phyloP scores from a whole-genome alignment of 148 eudicot species.

The Cornus suecica region DNA sequence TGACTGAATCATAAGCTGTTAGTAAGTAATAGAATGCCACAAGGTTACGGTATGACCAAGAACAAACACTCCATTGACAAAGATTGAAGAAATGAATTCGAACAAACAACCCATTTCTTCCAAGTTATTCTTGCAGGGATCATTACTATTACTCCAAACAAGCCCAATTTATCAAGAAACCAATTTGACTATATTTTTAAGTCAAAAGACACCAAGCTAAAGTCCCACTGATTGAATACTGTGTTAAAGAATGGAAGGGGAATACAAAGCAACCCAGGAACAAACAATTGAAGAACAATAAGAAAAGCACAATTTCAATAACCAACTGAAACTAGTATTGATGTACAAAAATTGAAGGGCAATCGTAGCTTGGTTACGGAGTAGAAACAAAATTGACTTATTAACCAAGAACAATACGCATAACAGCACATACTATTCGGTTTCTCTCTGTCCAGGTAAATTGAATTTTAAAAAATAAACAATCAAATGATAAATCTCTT shows the following conservation, averaged over 20 bases:
- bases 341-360: conserved; percentile 3
- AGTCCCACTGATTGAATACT: neutral
- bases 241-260: conserved; percentile 8
- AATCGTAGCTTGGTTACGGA: neutral
- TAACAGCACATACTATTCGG: conserved; percentile 11
- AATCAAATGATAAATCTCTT: conserved; percentile 17
- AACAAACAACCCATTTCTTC: neutral
- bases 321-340: neutral
- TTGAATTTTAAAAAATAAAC: conserved; percentile 10
- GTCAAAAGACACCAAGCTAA: conserved; percentile 4
- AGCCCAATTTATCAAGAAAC: no score
- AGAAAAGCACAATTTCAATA: conserved; percentile 1
- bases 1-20: neutral
- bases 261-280: neutral
- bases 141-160: no score
- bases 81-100: neutral
- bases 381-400: neutral
- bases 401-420: conserved; percentile 2
- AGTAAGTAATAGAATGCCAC: no score
- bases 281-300: neutral
- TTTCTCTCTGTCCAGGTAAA: conserved; percentile 9
- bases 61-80: neutral
- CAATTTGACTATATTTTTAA: no score
- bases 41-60: neutral
- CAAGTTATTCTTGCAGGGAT: no score